Evolutionary conservation across 1,284 basidiomycete species (phyloP), one percentile per base, ranked within the genome.

Genomic region (Ganoderma multipileum): DNA sequence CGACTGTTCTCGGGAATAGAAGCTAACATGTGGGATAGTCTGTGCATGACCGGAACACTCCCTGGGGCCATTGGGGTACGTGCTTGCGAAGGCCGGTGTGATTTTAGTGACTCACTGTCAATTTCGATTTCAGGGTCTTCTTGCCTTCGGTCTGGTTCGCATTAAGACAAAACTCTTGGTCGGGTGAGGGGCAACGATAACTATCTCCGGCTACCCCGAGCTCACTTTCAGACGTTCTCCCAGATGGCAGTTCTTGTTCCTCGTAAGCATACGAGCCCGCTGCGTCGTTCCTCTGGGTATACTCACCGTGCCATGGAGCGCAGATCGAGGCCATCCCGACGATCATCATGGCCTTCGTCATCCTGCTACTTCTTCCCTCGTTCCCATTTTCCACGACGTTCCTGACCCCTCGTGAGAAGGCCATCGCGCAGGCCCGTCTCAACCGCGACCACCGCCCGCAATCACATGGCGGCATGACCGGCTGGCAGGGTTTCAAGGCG

Each of bases 241-340:
- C 67, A 86, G 85, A 68, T 88, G 86, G 86, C 86, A 88, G 72
- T 87, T 87, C 72, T 80, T 87, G 20, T 87, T 86, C 77, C 79
- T 88, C 26, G 85, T 86, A 71, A 26, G 81, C 75, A 52, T 39
- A 7, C 38, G 14, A 39, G 38, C 36, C 26, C 1, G 42, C 36
- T 12, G 1, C 39, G 12, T 16, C 39, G 23, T 44, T 4, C 14
- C 0, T 36, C 14, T 36, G 18, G 54, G 2, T 30, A 55, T 28
- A 14, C 39, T 60, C 26, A 60, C 38, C 36, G 41, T 2, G 4
- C 1, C n/a, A 18, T 12, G 38, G 12, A 23, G 58, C 4, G 38
- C 65, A 87, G 86, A 82, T 87, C 57, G 86, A 87, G 72, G 86
- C 83, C 7, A 86, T 88, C 36, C 86, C 86, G 5, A 86, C 85